Evolutionary conservation across 164 flowering plant species (phyloP).

Genomic region (Cinnamomum micranthum): DNA sequence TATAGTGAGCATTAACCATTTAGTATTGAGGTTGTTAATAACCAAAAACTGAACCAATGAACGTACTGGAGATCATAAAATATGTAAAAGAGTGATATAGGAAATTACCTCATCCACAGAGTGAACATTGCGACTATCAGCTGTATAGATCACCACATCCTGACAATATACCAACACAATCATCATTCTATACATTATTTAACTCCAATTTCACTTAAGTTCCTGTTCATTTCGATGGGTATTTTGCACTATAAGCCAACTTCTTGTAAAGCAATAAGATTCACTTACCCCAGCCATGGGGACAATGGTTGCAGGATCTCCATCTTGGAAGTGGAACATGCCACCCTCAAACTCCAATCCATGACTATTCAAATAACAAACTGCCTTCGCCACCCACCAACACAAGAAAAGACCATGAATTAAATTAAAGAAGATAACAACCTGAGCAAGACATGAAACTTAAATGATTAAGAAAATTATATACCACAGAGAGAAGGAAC

Average conservation of each 20-base stretch:
- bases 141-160: conserved; percentile 88
- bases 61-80: neutral
- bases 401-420: conserved; percentile 12
- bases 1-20: too few species aligned
- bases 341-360: conserved; percentile 82
- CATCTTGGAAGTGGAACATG: conserved; percentile 83
- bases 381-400: conserved; percentile 51
- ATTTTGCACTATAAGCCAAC: neutral
- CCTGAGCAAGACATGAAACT: neutral
- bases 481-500: too few species aligned
- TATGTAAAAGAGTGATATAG: neutral
- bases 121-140: conserved; percentile 82
- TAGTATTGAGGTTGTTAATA: too few species aligned
- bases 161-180: conserved; percentile 21
- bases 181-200: neutral
- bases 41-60: too few species aligned
- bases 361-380: conserved; percentile 79
- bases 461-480: too few species aligned
- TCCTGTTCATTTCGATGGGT: neutral
- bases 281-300: conserved; percentile 86
- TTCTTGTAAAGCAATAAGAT: neutral
- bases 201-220: neutral
- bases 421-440: too few species aligned
- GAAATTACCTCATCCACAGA: conserved; percentile 88
- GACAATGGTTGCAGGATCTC: conserved; percentile 60